These are phyloP conservation scores for Neocatenulostroma microsporum DNA, from an alignment of 2,329 filamentous ascomycete genomes.

Conservation along the genomic window DNA sequence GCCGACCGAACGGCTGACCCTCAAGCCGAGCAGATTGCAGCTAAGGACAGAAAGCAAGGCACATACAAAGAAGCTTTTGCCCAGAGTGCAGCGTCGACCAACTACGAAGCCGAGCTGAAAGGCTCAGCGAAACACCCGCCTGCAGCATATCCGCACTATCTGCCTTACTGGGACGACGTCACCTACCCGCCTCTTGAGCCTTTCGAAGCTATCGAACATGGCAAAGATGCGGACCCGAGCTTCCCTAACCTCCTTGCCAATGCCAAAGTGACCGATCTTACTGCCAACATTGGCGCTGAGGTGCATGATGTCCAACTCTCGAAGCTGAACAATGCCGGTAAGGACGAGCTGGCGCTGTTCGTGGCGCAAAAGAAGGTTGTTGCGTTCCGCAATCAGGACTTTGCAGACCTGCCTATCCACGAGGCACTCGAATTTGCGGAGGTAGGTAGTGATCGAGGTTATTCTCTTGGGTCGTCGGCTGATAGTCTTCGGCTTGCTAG, in stretches of 20 bases:
- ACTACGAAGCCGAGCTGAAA: constrained; percentile 46
- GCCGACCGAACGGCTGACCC: constrained; percentile 7
- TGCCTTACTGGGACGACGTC: constrained; percentile 24
- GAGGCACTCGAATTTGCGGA: constrained; percentile 63
- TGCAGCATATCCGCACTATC: constrained; percentile 61
- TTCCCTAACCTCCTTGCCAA: constrained; percentile 61
- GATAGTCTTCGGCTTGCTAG: too few relatives aligned
- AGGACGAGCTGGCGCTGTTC: constrained; percentile 68
- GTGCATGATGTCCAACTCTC: constrained; percentile 64
- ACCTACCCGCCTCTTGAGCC: constrained; percentile 57
- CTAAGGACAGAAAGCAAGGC: constrained; percentile 5
- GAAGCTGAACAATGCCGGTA: constrained; percentile 58
- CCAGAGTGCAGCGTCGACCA: constrained; percentile 35
- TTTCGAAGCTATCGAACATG: constrained; percentile 68
- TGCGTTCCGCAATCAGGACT: constrained; percentile 66
- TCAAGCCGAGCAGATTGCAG: constrained; percentile 8
- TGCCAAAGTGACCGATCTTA: constrained; percentile 52
- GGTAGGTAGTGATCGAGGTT: too few relatives aligned
- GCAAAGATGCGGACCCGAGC: constrained; percentile 61
- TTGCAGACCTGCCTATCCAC: constrained; percentile 57
- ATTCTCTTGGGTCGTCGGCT: too few relatives aligned
- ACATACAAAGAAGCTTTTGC: constrained; percentile 38
- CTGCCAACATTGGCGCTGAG: constrained; percentile 66
- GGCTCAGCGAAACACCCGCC: constrained; percentile 48
- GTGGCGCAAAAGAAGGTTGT: constrained; percentile 73